Evolutionary conservation across 2,329 filamentous ascomycete genomes (phyloP).

Genomic region (Lasiodiplodia hormozganensis): DNA sequence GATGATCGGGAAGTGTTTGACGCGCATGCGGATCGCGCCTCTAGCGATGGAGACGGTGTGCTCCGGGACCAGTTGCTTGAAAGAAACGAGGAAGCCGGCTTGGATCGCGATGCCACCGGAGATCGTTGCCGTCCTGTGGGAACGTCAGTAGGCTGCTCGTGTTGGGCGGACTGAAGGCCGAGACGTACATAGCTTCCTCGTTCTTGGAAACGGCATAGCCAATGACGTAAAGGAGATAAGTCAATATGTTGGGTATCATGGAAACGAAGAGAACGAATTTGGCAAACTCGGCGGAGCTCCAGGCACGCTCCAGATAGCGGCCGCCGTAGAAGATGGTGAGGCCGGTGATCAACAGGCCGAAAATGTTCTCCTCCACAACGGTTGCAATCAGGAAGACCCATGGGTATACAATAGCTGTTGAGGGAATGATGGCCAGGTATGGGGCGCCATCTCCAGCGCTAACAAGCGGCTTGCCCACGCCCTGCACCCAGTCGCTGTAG

Average conservation of each 20-base stretch:
- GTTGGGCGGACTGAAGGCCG: neutral
- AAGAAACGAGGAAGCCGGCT: constrained; percentile 92
- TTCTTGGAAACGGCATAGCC: constrained; percentile 74
- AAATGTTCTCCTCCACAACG: constrained; percentile 90
- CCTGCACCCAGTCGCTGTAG: constrained; percentile 51
- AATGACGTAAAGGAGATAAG: constrained; percentile 75
- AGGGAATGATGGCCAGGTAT: constrained; percentile 86
- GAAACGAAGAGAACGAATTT: constrained; percentile 84
- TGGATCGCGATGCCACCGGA: constrained; percentile 89
- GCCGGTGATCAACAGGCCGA: constrained; percentile 79
- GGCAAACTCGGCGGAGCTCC: constrained; percentile 89
- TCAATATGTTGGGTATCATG: constrained; percentile 79
- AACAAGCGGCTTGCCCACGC: constrained; percentile 51
- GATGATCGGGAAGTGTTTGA: constrained; percentile 79
- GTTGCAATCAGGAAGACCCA: constrained; percentile 91
- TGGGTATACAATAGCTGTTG: constrained; percentile 82
- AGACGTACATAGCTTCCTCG: constrained; percentile 71
- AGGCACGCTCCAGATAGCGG: constrained; percentile 92
- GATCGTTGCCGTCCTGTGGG: constrained; percentile 75
- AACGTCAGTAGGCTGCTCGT: constrained; percentile 30
- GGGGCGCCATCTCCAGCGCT: constrained; percentile 72
- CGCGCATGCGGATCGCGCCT: constrained; percentile 85
- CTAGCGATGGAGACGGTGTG: constrained; percentile 95
- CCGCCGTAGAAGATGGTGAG: constrained; percentile 89
- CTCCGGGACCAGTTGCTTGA: constrained; percentile 96